These are phyloP conservation scores for Komagataea norvegica DNA, from an alignment of 1,139 yeast genomes.

Conservation along the genomic window DNA sequence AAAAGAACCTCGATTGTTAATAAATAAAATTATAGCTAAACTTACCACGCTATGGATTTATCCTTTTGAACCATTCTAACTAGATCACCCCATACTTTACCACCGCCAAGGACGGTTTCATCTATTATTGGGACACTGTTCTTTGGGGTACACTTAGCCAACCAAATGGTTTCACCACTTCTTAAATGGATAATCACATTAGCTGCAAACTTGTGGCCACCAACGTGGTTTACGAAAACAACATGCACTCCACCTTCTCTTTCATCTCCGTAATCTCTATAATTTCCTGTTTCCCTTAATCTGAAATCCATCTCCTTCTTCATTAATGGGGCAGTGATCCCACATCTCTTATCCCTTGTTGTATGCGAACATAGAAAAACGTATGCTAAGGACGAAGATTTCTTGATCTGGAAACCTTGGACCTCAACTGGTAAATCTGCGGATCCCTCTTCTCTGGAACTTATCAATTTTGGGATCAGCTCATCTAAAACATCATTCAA, in stretches of 20 bases:
- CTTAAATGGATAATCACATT: conserved; percentile 73
- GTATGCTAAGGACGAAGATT: conserved; percentile 47
- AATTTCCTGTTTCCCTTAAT: conserved; percentile 61
- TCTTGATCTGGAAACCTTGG: conserved; percentile 29
- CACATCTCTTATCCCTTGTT: conserved; percentile 91
- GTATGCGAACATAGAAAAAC: conserved; percentile 82
- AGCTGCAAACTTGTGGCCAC: conserved; percentile 94
- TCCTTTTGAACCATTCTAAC: conserved; percentile 59
- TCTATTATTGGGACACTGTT: conserved; percentile 73
- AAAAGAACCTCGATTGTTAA: too few species aligned
- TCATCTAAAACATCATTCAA: conserved; percentile 43
- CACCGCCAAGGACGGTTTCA: conserved; percentile 61
- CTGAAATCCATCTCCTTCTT: conserved; percentile 72
- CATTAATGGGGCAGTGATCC: conserved; percentile 90
- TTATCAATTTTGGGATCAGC: conserved; percentile 39
- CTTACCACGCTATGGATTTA: conserved; percentile 51
- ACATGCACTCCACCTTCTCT: conserved; percentile 73
- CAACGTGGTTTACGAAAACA: conserved; percentile 75
- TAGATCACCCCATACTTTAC: conserved; percentile 67
- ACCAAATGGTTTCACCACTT: conserved; percentile 78
- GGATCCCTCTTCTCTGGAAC: conserved; percentile 22
- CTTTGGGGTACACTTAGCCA: conserved; percentile 77
- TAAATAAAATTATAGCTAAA: too few species aligned
- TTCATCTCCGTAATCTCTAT: conserved; percentile 69
- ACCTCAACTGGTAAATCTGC: conserved; percentile 16